Percentiles rank a stretch among this genome's conserved stretches.
phyloP scores from a whole-genome alignment of 2,329 filamentous ascomycete species.

The Hymenoscyphus albidus region DNA sequence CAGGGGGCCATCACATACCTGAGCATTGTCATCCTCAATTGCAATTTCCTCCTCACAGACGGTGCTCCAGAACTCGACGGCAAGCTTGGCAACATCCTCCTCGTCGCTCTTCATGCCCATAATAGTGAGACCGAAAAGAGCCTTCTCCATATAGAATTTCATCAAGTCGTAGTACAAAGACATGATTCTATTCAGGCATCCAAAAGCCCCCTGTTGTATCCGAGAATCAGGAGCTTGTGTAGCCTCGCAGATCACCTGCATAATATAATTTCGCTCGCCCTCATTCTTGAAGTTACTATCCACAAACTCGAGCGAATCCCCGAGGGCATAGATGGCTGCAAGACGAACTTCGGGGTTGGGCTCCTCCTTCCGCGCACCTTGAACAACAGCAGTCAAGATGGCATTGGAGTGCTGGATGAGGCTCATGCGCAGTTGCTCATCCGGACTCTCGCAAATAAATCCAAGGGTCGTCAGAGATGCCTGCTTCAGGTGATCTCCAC shows the following conservation, averaged over 20 bases:
- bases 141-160: slow-evolving; percentile 99
- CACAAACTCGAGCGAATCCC: slow-evolving; percentile 96
- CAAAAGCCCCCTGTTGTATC: slow-evolving; percentile 94
- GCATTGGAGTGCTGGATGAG: slow-evolving; percentile 89
- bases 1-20: slow-evolving; percentile 45
- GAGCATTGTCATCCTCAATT: slow-evolving; percentile 94
- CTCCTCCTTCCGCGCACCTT: slow-evolving; percentile 96
- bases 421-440: slow-evolving; percentile 76
- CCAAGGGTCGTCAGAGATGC: slow-evolving; percentile 93
- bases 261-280: slow-evolving; percentile 99
- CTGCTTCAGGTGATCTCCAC: slow-evolving; percentile 86
- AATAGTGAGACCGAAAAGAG: slow-evolving; percentile 93
- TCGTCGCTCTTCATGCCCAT: slow-evolving; percentile 98
- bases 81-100: slow-evolving; percentile 96
- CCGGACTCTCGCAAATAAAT: slow-evolving; percentile 96
- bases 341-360: slow-evolving; percentile 84
- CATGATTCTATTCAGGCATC: slow-evolving; percentile 98
- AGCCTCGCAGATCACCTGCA: slow-evolving; percentile 99
- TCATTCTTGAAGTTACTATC: slow-evolving; percentile 98
- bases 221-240: slow-evolving; percentile 88
- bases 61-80: slow-evolving; percentile 99
- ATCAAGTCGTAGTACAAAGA: slow-evolving; percentile 98
- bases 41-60: slow-evolving; percentile 98
- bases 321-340: slow-evolving; percentile 88
- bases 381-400: slow-evolving; percentile 94